Evolutionary conservation across 2,329 filamentous ascomycete species (phyloP).

Genomic region (Emydomyces testavorans): DNA sequence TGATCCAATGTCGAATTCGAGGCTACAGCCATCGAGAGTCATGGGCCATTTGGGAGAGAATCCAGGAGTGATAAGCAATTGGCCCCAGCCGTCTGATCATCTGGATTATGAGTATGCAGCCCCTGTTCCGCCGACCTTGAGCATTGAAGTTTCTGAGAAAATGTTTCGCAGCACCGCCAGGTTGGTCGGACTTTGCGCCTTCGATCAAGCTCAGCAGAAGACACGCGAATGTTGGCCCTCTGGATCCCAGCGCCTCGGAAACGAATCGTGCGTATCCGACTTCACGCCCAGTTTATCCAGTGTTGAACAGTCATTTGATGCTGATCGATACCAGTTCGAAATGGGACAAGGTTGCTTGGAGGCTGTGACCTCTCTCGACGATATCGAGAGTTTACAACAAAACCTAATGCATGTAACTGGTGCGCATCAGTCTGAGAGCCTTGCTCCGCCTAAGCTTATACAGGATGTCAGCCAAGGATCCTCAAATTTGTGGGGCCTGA

Average conservation of each 20-base stretch:
- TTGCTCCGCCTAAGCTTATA: not conserved
- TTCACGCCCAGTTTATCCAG: not conserved
- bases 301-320: not conserved
- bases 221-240: not conserved
- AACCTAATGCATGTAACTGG: not conserved
- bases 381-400: not conserved
- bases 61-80: not conserved
- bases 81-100: not conserved
- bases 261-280: not conserved
- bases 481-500: not conserved
- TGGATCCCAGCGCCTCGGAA: not conserved
- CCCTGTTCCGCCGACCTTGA: not conserved
- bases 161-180: not conserved
- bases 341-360: not conserved
- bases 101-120: slow-evolving; percentile 5
- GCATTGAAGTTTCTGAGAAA: slow-evolving; percentile 3
- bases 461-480: not conserved
- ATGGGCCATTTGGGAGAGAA: not conserved
- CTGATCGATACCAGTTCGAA: not conserved
- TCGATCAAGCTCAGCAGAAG: not conserved
- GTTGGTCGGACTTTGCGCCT: not conserved
- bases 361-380: not conserved
- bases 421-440: not conserved
- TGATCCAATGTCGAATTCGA: not conserved
- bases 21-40: not conserved